Base-by-base conservation (phyloP, 2,329 filamentous ascomycete genomes). In the Colletotrichum australisinense region DNA sequence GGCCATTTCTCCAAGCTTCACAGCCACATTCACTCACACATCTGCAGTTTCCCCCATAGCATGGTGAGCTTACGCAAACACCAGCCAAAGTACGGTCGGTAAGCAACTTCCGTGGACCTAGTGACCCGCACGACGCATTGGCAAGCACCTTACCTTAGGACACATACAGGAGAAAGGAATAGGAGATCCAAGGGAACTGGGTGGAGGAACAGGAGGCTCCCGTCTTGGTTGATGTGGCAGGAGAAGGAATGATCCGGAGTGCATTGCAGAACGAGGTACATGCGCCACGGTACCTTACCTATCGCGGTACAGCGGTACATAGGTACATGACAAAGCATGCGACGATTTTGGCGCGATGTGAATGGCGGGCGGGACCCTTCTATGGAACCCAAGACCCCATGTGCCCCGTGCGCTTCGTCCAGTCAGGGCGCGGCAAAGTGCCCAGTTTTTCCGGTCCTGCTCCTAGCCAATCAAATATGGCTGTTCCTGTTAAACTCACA, bases 21-120 rank as follows among this genome's bases (percentile, higher is more conserved):
- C 70, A 73, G 67, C 70, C 70, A 70, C 70, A 65, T 42, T 32
- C 32, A 32, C n/a, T 28, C 63, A 53, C 22, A 49, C 57, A 35
- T 26, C 42, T 32, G 58, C 53, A 24, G 12, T 7, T n/a, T 57
- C 32, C 16, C 30, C 19, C 11, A 24, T 49, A 9, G 3, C 24
- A 5, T 14, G 1, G 52, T 52, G 12, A 35, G 14, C 24, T 49
- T 35, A 28, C n/a, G 55, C 28, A 55, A 9, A 49, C 7, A 7
- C 19, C 8, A 49, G 42, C 42, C 30, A 32, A 49, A 42, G 38
- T 16, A 32, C 30, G 30, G 42, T 19, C 19, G 7, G 38, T 42
- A 19, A 42, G 38, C 38, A 14, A 19, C 42, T 49, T 49, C 42
- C 3, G 42, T 5, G n/a, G 42, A 49, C 19, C 42, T 22, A 8